These are phyloP conservation scores for Trichophyton mentagrophytes DNA, from an alignment of 2,329 filamentous ascomycete species.

Conservation along the genomic window DNA sequence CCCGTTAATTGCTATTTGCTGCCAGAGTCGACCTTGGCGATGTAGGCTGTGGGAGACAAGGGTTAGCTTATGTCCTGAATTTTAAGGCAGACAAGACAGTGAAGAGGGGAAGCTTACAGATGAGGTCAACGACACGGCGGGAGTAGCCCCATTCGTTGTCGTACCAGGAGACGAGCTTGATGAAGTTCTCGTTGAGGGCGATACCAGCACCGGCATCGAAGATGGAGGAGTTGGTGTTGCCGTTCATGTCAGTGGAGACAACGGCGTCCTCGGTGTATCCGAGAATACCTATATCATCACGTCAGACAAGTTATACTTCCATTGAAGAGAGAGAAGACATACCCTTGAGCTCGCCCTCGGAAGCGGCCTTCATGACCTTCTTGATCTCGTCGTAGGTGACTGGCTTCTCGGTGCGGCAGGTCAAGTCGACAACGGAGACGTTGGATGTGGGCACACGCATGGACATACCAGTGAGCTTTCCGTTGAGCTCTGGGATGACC, in stretches of 20 bases:
- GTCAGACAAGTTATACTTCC: not conserved
- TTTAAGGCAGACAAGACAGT: not conserved
- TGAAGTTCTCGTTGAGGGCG: slow-evolving; percentile 93
- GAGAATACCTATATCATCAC: slow-evolving; percentile 54
- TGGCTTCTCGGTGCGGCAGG: slow-evolving; percentile 81
- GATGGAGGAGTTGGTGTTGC: slow-evolving; percentile 88
- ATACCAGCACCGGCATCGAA: slow-evolving; percentile 99
- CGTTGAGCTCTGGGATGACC: slow-evolving; percentile 95
- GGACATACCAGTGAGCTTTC: slow-evolving; percentile 99
- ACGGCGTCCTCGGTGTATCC: slow-evolving; percentile 95
- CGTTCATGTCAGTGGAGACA: slow-evolving; percentile 87
- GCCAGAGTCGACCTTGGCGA: slow-evolving; percentile 57
- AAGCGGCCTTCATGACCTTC: slow-evolving; percentile 72
- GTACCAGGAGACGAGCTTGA: slow-evolving; percentile 98
- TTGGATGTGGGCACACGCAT: slow-evolving; percentile 98
- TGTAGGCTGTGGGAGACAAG: slow-evolving; percentile 45
- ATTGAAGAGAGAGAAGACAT: slow-evolving; percentile 22
- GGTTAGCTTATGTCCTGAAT: slow-evolving; percentile 17
- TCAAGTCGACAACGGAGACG: slow-evolving; percentile 98
- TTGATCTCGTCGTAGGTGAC: slow-evolving; percentile 74
- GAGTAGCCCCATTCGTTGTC: slow-evolving; percentile 99
- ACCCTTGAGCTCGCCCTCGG: slow-evolving; percentile 78
- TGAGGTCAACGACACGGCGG: slow-evolving; percentile 78
- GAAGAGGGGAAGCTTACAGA: slow-evolving; percentile 25
- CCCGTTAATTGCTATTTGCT: slow-evolving; percentile 28